Evolutionary conservation across 805 yeast genomes (phyloP).

Genomic region (Candida rishiriensis): DNA sequence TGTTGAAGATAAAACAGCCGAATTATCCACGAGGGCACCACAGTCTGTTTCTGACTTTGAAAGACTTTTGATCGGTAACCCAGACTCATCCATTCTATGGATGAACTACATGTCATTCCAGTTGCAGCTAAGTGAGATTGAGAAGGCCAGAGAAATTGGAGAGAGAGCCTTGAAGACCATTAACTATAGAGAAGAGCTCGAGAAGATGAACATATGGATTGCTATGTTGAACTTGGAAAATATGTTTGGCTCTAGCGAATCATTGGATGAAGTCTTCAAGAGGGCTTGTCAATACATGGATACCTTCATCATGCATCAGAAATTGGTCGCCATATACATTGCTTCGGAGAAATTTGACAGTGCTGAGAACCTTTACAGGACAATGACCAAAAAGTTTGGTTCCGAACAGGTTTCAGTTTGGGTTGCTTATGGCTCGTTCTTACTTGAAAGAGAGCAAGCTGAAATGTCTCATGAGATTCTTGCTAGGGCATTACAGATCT

Average conservation of each 20-base stretch:
- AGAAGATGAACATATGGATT: constrained; percentile 92
- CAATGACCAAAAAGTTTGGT: constrained; percentile 77
- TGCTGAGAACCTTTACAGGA: constrained; percentile 66
- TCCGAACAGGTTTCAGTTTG: constrained; percentile 63
- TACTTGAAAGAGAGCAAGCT: constrained; percentile 52
- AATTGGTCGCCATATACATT: constrained; percentile 68
- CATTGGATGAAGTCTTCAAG: constrained; percentile 75
- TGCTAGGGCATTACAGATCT: constrained; percentile 64
- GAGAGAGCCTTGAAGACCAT: constrained; percentile 90
- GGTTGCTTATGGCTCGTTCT: constrained; percentile 76
- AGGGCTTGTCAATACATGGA: constrained; percentile 92
- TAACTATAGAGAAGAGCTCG: constrained; percentile 85
- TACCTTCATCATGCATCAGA: constrained; percentile 72
- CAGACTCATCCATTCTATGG: constrained; percentile 92
- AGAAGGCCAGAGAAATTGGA: constrained; percentile 90
- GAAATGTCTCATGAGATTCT: constrained; percentile 70
- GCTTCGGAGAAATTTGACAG: constrained; percentile 66
- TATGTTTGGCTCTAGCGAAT: constrained; percentile 82
- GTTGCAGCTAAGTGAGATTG: constrained; percentile 87
- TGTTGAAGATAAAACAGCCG: constrained; percentile 80
- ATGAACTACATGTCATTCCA: constrained; percentile 99
- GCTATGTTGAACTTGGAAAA: constrained; percentile 92
- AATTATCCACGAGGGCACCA: constrained; percentile 78
- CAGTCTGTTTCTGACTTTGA: constrained; percentile 91
- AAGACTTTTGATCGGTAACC: constrained; percentile 84